A percentile compares a stretch with the other conserved stretches of the same genome.
Conservation (phyloP, 257 asterid species). For the Cinchona pubescens region DNA sequence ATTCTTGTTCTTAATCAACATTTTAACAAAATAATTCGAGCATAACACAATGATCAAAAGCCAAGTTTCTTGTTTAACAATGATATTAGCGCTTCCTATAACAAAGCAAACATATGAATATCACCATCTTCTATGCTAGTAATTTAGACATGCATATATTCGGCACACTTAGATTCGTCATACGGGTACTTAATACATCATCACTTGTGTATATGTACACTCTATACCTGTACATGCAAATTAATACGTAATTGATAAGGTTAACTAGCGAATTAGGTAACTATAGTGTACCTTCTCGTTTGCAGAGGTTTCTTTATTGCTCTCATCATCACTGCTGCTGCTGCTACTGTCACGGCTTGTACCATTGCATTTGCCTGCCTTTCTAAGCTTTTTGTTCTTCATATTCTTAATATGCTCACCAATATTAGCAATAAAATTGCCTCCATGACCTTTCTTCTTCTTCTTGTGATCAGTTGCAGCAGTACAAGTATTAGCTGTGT, state of each 20-base stretch:
- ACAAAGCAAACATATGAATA: no score
- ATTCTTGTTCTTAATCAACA: background rate
- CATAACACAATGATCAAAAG: background rate
- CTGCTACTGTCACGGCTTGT: slow-evolving; percentile 9
- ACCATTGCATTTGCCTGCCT: background rate
- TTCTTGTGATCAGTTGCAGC: background rate
- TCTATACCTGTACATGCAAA: no score
- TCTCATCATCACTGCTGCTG: slow-evolving; percentile 20
- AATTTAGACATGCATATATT: background rate
- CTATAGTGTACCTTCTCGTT: no score
- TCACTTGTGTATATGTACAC: no score
- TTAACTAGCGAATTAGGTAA: no score
- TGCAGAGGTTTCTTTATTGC: no score
- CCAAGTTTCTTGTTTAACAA: background rate
- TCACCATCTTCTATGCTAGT: background rate
- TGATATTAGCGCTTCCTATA: no score
- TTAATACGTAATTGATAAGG: no score
- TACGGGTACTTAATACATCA: no score
- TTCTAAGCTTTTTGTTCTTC: background rate
- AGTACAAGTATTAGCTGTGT: background rate
- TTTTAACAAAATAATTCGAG: no score
- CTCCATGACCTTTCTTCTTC: slow-evolving; percentile 14
- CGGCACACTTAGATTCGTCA: no score
- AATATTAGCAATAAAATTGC: slow-evolving; percentile 2
- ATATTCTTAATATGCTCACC: slow-evolving; percentile 15